Conservation (phyloP, 1,284 basidiomycete species). For the Cronartium ribicola region DNA sequence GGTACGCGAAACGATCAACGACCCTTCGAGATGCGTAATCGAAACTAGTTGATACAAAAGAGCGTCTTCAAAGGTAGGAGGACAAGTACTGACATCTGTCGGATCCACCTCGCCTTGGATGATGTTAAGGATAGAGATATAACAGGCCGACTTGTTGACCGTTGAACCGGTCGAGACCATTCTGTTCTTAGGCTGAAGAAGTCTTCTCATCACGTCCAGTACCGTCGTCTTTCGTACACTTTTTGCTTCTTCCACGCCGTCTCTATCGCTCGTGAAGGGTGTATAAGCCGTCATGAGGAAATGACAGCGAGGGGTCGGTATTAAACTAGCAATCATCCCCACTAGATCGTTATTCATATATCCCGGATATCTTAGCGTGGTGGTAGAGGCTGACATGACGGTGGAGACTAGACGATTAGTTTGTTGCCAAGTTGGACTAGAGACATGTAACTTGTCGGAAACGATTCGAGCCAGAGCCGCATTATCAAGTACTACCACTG, state of each 20-base stretch:
- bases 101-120: conserved; percentile 98
- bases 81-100: conserved; percentile 67
- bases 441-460: conserved; percentile 81
- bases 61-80: background rate
- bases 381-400: conserved; percentile 94
- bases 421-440: conserved; percentile 87
- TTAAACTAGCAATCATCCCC: conserved; percentile 92
- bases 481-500: conserved; percentile 95
- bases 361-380: conserved; percentile 92
- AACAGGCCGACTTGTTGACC: conserved; percentile 84
- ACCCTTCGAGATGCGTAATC: background rate
- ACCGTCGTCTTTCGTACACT: conserved; percentile 88
- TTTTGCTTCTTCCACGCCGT: conserved; percentile 61
- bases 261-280: conserved; percentile 85
- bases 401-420: conserved; percentile 85
- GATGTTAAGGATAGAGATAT: conserved; percentile 97
- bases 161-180: conserved; percentile 80
- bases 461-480: conserved; percentile 87
- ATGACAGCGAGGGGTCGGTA: conserved; percentile 97
- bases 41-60: background rate
- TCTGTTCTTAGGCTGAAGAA: conserved; percentile 96
- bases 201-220: conserved; percentile 94
- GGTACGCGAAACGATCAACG: conserved; percentile 8
- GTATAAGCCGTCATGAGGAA: conserved; percentile 99
- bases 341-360: conserved; percentile 99